Conservation (phyloP, 257 asterid genomes). For the Penstemon newberryi region DNA sequence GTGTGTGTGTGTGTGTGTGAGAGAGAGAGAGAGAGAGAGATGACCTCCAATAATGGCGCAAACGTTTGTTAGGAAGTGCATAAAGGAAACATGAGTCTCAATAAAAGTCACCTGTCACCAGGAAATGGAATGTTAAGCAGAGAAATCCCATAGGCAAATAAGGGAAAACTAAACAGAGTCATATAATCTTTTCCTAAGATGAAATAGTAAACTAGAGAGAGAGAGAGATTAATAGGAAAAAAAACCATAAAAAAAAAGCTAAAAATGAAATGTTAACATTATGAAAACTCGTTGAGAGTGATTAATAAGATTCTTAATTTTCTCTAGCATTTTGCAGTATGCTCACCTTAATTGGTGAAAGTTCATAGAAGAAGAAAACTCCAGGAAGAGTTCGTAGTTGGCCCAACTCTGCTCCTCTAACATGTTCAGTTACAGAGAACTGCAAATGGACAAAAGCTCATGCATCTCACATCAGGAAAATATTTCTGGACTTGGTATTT, state of each 20-base stretch:
- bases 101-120: conserved; percentile 74
- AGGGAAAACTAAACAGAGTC: conserved; percentile 12
- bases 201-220: neutral
- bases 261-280: neutral
- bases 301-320: neutral
- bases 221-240: neutral
- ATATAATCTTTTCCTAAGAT: neutral
- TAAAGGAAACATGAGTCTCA: conserved; percentile 75
- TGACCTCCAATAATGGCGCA: conserved; percentile 96
- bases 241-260: no score
- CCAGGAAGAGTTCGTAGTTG: conserved; percentile 80
- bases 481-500: neutral
- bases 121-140: conserved; percentile 3
- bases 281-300: neutral
- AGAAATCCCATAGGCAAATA: neutral
- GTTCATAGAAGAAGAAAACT: conserved; percentile 88
- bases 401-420: conserved; percentile 69
- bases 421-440: conserved; percentile 98
- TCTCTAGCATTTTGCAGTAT: neutral
- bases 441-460: conserved; percentile 41
- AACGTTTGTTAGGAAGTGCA: conserved; percentile 89
- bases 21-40: neutral
- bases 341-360: conserved; percentile 92
- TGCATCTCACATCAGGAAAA: conserved; percentile 26
- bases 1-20: neutral